Evolutionary conservation across 345 rosid genomes (phyloP), one percentile per base, ranked within the genome.

Genomic region (Physaria fendleri): DNA sequence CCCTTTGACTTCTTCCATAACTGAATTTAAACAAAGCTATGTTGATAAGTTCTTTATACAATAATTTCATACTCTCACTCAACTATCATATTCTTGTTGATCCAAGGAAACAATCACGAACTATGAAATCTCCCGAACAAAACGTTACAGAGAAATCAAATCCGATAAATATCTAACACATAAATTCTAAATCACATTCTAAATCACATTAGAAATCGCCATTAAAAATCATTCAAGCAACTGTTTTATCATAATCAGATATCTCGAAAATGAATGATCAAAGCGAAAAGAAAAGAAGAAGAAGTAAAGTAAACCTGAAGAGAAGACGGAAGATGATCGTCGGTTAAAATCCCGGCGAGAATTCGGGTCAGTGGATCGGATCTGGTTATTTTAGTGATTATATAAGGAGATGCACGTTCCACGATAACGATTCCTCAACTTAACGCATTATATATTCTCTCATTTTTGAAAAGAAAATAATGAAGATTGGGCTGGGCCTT

Each of bases 1-100:
- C 44, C 75, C 79, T 43, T 64, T 73, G 11, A 28, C 68, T 44
- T 76, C 73, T 69, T 68, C 90, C 44, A 54, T 55, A 21, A 14
- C 66, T 29, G 65, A 8, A 47, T n/a, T n/a, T n/a, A n/a, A 24
- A n/a, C 8, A 33, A 38, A 30, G 2, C 1, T 4, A 38, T n/a
- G 4, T 6, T n/a, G n/a, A n/a, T 30, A 56, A 56, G n/a, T n/a
- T n/a, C n/a, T n/a, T 44, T 56, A 21, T 39, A 56, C 38, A 10
- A 6, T 41, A 58, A 20, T 1, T 10, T 48, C n/a, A 47, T 38
- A 8, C 4, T 25, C 2, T 20, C 9, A 22, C 25, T 14, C 15
- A 23, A 4, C 5, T 13, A 23, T 25, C 48, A 10, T 56, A 38
- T 6, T 30, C 41, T 41, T 33, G 30, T 5, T 30, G 13, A 59